Evolutionary conservation across 495 filamentous ascomycete genomes (phyloP).

Genomic region (Penicillium lividum): DNA sequence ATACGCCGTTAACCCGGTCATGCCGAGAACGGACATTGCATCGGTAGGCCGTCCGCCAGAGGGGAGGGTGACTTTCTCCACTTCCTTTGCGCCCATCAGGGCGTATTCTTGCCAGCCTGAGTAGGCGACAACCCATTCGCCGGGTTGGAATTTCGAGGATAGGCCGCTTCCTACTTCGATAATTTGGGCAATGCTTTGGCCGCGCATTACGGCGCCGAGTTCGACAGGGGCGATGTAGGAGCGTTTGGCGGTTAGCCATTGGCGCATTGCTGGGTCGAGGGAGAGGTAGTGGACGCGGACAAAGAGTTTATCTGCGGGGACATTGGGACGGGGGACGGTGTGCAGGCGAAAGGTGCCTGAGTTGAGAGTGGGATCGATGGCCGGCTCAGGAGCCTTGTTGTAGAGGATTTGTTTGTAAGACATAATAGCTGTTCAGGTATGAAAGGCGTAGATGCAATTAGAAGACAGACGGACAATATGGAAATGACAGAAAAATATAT

Average conservation of each 20-base stretch:
- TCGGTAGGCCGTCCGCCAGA: slow-evolving; percentile 54
- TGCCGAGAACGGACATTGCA: slow-evolving; percentile 57
- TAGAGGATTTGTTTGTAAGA: slow-evolving; percentile 48
- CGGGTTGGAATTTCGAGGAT: slow-evolving; percentile 44
- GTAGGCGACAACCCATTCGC: slow-evolving; percentile 52
- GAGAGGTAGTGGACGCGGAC: slow-evolving; percentile 68
- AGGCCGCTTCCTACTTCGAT: slow-evolving; percentile 43
- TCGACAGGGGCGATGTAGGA: slow-evolving; percentile 69
- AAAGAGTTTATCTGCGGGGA: slow-evolving; percentile 62
- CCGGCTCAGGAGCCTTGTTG: slow-evolving; percentile 36
- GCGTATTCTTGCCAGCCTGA: slow-evolving; percentile 67
- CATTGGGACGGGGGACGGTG: slow-evolving; percentile 46
- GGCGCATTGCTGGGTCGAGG: slow-evolving; percentile 81
- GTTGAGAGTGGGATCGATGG: slow-evolving; percentile 43
- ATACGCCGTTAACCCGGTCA: slow-evolving; percentile 67
- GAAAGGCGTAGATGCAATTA: not conserved
- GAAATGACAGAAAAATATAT: slow-evolving; percentile 2
- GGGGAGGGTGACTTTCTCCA: slow-evolving; percentile 48
- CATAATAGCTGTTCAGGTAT: slow-evolving; percentile 19
- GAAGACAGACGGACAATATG: not conserved
- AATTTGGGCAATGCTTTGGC: slow-evolving; percentile 56
- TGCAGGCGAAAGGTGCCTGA: slow-evolving; percentile 57
- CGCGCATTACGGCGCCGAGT: slow-evolving; percentile 68
- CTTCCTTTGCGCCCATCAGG: slow-evolving; percentile 47
- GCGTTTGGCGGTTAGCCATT: slow-evolving; percentile 67